These are phyloP conservation scores for Hypoxylon sp. DNA, from an alignment of 2,329 filamentous ascomycete species.

Conservation along the genomic window DNA sequence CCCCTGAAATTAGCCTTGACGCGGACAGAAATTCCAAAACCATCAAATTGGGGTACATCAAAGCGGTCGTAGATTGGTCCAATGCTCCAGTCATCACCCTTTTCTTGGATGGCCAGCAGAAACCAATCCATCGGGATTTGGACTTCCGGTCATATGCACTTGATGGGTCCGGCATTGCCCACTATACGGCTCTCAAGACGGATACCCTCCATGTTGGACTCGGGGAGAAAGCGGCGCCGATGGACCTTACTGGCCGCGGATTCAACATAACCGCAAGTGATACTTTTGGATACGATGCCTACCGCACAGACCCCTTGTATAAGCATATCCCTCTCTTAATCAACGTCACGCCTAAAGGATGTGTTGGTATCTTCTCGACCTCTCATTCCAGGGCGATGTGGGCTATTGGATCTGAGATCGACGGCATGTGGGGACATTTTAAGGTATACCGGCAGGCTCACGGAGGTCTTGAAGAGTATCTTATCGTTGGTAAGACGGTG, in stretches of 20 bases:
- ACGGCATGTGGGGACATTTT: conserved; percentile 81
- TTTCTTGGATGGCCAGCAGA: conserved; percentile 62
- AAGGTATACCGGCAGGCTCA: conserved; percentile 81
- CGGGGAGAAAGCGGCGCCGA: conserved; percentile 78
- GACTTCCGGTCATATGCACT: conserved; percentile 75
- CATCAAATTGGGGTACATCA: conserved; percentile 64
- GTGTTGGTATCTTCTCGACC: conserved; percentile 77
- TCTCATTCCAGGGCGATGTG: conserved; percentile 75
- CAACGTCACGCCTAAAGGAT: conserved; percentile 74
- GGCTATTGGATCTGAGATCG: conserved; percentile 79
- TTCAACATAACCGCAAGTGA: conserved; percentile 79
- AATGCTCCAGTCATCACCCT: conserved; percentile 71
- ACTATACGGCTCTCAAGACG: conserved; percentile 75
- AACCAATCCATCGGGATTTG: conserved; percentile 73
- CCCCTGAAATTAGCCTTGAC: conserved; percentile 53
- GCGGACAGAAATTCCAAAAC: conserved; percentile 56
- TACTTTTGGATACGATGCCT: conserved; percentile 80
- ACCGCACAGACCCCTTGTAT: conserved; percentile 79
- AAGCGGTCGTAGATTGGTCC: conserved; percentile 71
- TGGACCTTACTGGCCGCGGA: conserved; percentile 77
- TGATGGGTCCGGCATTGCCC: conserved; percentile 73
- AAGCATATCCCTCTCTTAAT: conserved; percentile 82
- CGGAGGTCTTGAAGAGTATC: conserved; percentile 79
- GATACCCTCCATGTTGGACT: conserved; percentile 77
- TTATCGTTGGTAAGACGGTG: conserved; percentile 76